A percentile compares a stretch with the other conserved stretches of the same genome.
Conservation (phyloP, 345 rosid genomes). For the Carallia brachiata region DNA sequence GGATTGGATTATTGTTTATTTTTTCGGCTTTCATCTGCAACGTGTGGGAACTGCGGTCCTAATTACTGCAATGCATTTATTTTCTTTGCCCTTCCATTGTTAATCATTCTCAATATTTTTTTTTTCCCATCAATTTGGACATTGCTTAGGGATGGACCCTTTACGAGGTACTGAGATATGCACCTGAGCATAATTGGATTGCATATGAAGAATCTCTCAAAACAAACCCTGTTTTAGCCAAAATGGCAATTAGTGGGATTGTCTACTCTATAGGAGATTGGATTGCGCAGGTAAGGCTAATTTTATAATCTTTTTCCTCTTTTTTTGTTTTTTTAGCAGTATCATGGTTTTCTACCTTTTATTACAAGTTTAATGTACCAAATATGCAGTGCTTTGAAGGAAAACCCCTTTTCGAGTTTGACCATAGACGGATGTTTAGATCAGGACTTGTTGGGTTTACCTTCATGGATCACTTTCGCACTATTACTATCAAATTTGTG, state of each 20-base stretch:
- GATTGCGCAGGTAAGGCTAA: slow-evolving; percentile 79
- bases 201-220: slow-evolving; percentile 90
- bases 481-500: slow-evolving; percentile 84
- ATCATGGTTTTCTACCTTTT: slow-evolving; percentile 1
- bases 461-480: slow-evolving; percentile 97
- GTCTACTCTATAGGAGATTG: slow-evolving; percentile 89
- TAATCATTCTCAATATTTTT: background rate
- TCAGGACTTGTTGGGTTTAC: slow-evolving; percentile 92
- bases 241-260: slow-evolving; percentile 92
- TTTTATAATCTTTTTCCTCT: background rate
- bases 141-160: slow-evolving; percentile 86
- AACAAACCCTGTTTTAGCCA: slow-evolving; percentile 82
- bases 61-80: background rate
- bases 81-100: no score
- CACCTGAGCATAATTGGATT: slow-evolving; percentile 86
- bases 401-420: slow-evolving; percentile 74
- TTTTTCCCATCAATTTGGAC: slow-evolving; percentile 1
- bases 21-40: background rate
- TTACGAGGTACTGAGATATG: slow-evolving; percentile 74
- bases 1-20: background rate
- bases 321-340: background rate
- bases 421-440: slow-evolving; percentile 60
- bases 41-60: background rate
- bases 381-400: slow-evolving; percentile 80
- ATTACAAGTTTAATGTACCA: background rate